A percentile compares a stretch with the other conserved stretches of the same genome.
phyloP scores from a whole-genome alignment of 2,329 filamentous ascomycete genomes.

The Calonectria montana region DNA sequence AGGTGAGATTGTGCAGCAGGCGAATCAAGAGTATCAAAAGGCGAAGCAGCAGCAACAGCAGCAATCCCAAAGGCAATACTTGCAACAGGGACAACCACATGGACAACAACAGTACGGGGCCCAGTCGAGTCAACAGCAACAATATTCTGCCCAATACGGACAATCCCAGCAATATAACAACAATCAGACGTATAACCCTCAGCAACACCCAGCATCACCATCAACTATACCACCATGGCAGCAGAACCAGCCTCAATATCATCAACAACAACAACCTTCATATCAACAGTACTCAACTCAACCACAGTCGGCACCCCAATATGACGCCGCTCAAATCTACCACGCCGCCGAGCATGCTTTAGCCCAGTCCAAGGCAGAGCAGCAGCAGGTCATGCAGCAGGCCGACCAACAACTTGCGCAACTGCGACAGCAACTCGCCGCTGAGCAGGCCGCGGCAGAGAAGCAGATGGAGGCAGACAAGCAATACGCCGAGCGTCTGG shows the following conservation, averaged over 20 bases:
- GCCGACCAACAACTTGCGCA: not conserved
- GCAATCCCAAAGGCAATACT: constrained; percentile 10
- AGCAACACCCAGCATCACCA: not conserved
- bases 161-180: not conserved
- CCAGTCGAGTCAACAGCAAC: not conserved
- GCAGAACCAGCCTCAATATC: not conserved
- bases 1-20: constrained; percentile 37
- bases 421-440: not conserved
- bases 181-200: not conserved
- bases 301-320: not conserved
- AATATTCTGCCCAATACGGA: not conserved
- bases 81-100: constrained; percentile 11
- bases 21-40: constrained; percentile 34
- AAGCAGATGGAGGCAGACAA: constrained; percentile 32
- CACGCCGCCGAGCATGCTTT: not conserved
- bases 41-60: constrained; percentile 25
- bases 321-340: not conserved
- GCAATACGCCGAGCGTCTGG: constrained; percentile 35
- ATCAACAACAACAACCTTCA: not conserved
- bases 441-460: not conserved
- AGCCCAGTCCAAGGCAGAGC: constrained; percentile 6
- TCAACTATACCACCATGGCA: not conserved
- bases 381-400: not conserved
- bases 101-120: constrained; percentile 6
- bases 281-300: not conserved